Evolutionary conservation across 371 early-diverging fungal species (phyloP).

Genomic region (Mucor racemosus): DNA sequence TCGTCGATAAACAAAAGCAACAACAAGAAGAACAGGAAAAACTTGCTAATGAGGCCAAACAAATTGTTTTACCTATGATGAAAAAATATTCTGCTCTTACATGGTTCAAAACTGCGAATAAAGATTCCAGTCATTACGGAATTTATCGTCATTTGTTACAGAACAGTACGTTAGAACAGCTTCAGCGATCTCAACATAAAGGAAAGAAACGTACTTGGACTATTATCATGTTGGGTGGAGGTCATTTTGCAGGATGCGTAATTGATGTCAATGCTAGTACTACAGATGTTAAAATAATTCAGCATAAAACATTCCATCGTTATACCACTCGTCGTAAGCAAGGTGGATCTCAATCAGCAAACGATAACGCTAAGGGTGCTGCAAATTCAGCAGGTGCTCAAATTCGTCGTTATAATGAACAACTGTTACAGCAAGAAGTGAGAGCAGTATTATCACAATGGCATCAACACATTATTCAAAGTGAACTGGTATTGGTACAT

Average conservation of each 20-base stretch:
- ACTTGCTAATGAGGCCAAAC: slow-evolving; percentile 31
- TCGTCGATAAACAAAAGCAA: slow-evolving; percentile 48
- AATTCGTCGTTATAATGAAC: slow-evolving; percentile 90
- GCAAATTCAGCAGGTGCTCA: slow-evolving; percentile 93
- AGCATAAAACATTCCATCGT: slow-evolving; percentile 90
- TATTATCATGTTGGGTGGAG: slow-evolving; percentile 81
- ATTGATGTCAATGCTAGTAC: slow-evolving; percentile 72
- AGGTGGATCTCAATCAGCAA: slow-evolving; percentile 88
- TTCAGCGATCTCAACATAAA: slow-evolving; percentile 26
- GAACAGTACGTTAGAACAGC: not conserved
- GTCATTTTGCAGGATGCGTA: slow-evolving; percentile 90
- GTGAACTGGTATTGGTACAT: slow-evolving; percentile 71
- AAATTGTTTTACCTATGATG: slow-evolving; percentile 27
- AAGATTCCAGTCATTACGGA: slow-evolving; percentile 48
- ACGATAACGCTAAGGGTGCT: slow-evolving; percentile 81
- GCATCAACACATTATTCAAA: slow-evolving; percentile 58
- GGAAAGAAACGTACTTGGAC: slow-evolving; percentile 69
- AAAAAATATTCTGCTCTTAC: slow-evolving; percentile 44
- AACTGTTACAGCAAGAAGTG: slow-evolving; percentile 77
- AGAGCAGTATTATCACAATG: slow-evolving; percentile 71
- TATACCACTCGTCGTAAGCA: slow-evolving; percentile 96
- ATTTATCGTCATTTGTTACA: slow-evolving; percentile 61
- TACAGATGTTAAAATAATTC: slow-evolving; percentile 47
- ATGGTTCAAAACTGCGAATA: slow-evolving; percentile 52
- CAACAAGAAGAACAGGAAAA: slow-evolving; percentile 25